phyloP scores from a whole-genome alignment of 495 filamentous ascomycete species.

The Neurospora sublineolata region DNA sequence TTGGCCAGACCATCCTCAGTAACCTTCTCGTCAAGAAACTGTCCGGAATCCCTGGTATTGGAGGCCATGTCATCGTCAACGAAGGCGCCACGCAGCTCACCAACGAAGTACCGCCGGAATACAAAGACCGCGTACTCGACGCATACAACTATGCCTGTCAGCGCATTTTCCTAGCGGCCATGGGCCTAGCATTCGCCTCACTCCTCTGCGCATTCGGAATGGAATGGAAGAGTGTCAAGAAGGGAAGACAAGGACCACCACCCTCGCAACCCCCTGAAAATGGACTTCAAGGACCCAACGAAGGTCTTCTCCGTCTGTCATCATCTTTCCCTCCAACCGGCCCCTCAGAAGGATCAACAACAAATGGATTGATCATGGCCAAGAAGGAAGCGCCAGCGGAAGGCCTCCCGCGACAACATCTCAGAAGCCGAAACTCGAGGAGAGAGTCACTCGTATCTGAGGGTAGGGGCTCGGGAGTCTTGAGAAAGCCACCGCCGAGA shows the following conservation, averaged over 20 bases:
- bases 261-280: not conserved
- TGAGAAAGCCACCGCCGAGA: not conserved
- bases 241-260: conserved; percentile 14
- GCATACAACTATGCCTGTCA: conserved; percentile 50
- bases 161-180: conserved; percentile 39
- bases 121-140: conserved; percentile 28
- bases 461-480: not conserved
- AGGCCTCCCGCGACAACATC: not conserved
- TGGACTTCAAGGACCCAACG: conserved; percentile 10
- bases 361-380: not conserved
- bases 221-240: conserved; percentile 54
- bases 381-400: not conserved
- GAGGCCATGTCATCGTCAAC: conserved; percentile 36
- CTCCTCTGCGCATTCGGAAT: conserved; percentile 41
- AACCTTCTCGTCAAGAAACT: conserved; percentile 45
- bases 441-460: not conserved
- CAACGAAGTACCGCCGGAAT: conserved; percentile 31
- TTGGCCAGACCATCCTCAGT: conserved; percentile 53
- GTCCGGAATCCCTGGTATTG: conserved; percentile 30
- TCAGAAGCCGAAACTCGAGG: not conserved
- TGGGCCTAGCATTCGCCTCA: conserved; percentile 42
- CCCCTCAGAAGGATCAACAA: not conserved
- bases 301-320: not conserved
- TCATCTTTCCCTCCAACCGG: not conserved
- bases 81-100: conserved; percentile 48